Conservation (phyloP, 129 eudicot genomes). For the Helichrysum umbraculigerum region DNA sequence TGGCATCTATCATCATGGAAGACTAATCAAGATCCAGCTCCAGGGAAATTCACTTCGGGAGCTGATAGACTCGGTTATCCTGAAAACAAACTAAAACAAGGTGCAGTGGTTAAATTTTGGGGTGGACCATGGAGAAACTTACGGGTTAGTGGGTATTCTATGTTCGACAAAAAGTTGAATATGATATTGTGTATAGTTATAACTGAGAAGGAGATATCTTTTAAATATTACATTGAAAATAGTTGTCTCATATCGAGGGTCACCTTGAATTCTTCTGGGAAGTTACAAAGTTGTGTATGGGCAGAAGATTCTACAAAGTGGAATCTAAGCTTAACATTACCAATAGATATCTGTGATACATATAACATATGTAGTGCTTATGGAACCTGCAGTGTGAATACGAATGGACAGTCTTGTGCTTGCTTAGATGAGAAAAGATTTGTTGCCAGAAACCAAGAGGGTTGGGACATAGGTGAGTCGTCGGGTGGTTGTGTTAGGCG, state of each 20-base stretch:
- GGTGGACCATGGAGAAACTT: constrained; percentile 34
- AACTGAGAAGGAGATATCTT: constrained; percentile 27
- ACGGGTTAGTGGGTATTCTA: constrained; percentile 23
- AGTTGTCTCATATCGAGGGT: constrained; percentile 19
- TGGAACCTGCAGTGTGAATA: background rate
- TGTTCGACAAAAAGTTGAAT: constrained; percentile 1
- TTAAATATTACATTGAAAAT: constrained; percentile 18
- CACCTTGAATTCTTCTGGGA: constrained; percentile 29
- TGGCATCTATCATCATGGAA: constrained; percentile 44
- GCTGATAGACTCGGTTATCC: constrained; percentile 33
- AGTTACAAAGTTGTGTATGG: constrained; percentile 23
- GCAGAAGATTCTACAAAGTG: constrained; percentile 30
- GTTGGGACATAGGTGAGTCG: no score
- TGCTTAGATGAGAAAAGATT: background rate
- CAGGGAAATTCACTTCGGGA: constrained; percentile 28
- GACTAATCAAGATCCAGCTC: constrained; percentile 41
- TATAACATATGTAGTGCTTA: background rate
- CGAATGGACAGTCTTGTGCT: background rate
- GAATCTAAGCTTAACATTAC: constrained; percentile 25
- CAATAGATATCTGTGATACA: constrained; percentile 42
- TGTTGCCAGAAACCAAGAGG: no score
- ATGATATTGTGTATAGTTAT: background rate
- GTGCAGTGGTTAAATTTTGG: background rate
- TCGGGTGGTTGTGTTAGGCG: no score
- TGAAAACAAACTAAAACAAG: constrained; percentile 21